Conservation (phyloP, 495 filamentous ascomycete species). For the Penicillium crystallinum region DNA sequence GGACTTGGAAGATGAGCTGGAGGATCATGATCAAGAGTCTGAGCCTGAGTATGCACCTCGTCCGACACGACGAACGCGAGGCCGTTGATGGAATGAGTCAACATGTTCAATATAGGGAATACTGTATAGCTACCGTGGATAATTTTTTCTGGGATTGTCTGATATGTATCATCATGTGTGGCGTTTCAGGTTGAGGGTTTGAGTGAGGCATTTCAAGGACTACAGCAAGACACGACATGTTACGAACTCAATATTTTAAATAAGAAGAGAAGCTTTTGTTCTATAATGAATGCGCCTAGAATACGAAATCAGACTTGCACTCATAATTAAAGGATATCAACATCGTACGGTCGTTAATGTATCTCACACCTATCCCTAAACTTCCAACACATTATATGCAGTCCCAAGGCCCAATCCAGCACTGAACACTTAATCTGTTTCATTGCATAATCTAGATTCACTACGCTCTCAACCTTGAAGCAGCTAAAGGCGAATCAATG, state of each 20-base stretch:
- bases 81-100: background rate
- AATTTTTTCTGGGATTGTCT: too few species aligned
- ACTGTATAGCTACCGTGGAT: too few species aligned
- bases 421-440: background rate
- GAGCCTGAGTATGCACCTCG: slow-evolving; percentile 16
- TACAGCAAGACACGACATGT: background rate
- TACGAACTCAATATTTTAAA: background rate
- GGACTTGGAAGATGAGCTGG: background rate
- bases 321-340: background rate
- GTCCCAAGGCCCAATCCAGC: background rate
- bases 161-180: too few species aligned
- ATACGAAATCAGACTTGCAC: too few species aligned
- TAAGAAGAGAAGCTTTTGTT: too few species aligned
- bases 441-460: background rate
- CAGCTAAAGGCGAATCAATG: slow-evolving; percentile 19
- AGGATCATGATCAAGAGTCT: slow-evolving; percentile 8
- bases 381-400: background rate
- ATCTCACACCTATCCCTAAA: background rate
- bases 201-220: background rate
- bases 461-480: slow-evolving; percentile 3
- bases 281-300: too few species aligned
- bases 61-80: slow-evolving; percentile 23
- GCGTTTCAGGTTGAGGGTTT: too few species aligned
- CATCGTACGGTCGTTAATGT: background rate
- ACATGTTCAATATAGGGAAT: too few species aligned